These are phyloP conservation scores for Mortierella sp. DNA, from an alignment of 371 early-diverging fungal genomes.

Conservation along the genomic window DNA sequence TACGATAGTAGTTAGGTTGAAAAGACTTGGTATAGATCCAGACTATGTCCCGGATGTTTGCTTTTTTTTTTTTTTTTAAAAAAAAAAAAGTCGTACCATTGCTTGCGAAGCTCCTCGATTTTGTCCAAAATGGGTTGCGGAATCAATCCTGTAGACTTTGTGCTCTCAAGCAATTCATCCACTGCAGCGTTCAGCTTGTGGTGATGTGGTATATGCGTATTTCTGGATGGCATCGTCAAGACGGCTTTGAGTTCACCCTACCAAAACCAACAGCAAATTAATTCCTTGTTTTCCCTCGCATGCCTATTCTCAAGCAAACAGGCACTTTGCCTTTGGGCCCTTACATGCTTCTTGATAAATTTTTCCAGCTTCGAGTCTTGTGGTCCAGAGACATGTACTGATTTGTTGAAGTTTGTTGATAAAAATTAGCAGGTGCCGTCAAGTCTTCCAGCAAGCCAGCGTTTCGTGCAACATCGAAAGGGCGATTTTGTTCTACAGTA, in stretches of 20 bases:
- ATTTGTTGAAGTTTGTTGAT: too few relatives aligned
- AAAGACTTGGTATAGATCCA: too few relatives aligned
- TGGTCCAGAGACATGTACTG: constrained; percentile 43
- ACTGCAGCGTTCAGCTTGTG: constrained; percentile 19
- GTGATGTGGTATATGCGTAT: constrained; percentile 19
- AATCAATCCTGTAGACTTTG: constrained; percentile 21
- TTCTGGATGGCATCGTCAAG: constrained; percentile 42
- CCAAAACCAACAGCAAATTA: neutral
- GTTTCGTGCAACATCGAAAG: too few relatives aligned
- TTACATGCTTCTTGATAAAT: constrained; percentile 49
- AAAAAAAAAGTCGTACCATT: constrained; percentile 21
- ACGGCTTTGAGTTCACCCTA: constrained; percentile 37
- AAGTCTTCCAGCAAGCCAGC: too few relatives aligned
- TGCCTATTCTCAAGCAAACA: neutral
- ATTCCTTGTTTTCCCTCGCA: neutral
- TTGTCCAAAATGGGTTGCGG: constrained; percentile 37
- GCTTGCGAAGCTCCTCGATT: constrained; percentile 37
- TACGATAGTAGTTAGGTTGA: too few relatives aligned
- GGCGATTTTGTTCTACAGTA: neutral
- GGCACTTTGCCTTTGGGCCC: neutral
- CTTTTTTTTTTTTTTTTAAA: too few relatives aligned
- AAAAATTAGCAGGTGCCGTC: too few relatives aligned
- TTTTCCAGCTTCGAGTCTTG: constrained; percentile 25
- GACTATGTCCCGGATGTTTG: too few relatives aligned
- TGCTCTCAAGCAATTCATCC: constrained; percentile 24